phyloP scores from a whole-genome alignment of 371 early-diverging fungal genomes.

The Mucor piriformis region DNA sequence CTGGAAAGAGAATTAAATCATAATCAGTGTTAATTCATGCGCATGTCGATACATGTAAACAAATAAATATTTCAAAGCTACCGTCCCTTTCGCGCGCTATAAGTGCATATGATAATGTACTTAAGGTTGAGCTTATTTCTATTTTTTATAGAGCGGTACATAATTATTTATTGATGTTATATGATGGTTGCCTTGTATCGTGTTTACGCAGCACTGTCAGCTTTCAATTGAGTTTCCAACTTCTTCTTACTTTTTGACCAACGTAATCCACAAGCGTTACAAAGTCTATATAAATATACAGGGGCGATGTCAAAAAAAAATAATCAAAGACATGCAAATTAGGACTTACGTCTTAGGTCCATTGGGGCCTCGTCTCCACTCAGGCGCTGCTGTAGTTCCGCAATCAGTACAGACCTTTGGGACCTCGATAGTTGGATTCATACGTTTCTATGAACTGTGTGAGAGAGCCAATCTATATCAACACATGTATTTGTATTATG shows the following conservation, averaged over 20 bases:
- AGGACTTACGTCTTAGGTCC: constrained; percentile 73
- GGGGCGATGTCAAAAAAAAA: no score
- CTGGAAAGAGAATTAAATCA: no score
- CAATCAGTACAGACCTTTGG: constrained; percentile 56
- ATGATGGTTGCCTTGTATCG: neutral
- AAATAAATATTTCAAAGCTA: neutral
- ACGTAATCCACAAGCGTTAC: constrained; percentile 61
- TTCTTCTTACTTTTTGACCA: constrained; percentile 38
- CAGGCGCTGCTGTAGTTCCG: constrained; percentile 76
- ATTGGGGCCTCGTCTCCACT: constrained; percentile 84
- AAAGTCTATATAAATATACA: constrained; percentile 44
- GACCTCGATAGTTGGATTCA: constrained; percentile 3
- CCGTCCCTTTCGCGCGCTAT: no score
- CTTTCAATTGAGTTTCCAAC: neutral
- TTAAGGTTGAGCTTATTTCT: no score
- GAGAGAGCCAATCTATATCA: neutral
- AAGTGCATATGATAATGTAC: no score
- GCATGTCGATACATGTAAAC: neutral
- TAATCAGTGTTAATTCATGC: no score
- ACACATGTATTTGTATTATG: neutral
- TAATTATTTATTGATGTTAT: neutral
- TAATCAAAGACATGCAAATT: no score
- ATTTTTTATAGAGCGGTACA: no score
- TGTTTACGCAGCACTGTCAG: no score
- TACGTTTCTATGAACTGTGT: constrained; percentile 13